These are phyloP conservation scores for Dictyostelium purpureum DNA, from an alignment of 78 protist genomes.

Conservation along the genomic window DNA sequence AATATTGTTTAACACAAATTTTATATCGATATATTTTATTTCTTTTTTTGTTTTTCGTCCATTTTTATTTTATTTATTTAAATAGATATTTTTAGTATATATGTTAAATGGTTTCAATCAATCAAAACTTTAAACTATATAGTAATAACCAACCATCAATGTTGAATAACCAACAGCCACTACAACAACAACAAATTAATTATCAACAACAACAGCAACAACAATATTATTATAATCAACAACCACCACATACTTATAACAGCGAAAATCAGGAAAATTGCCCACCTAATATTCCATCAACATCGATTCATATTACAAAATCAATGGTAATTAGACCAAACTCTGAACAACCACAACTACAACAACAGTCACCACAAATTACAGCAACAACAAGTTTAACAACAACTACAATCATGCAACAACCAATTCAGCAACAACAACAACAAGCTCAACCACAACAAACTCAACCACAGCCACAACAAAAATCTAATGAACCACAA, in stretches of 20 bases:
- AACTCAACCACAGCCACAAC: conserved; percentile 23
- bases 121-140: conserved; percentile 5
- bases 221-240: not conserved
- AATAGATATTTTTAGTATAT: too few species aligned
- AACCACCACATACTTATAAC: not conserved
- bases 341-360: not conserved
- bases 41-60: not conserved
- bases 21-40: not conserved
- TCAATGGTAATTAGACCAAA: conserved; percentile 63
- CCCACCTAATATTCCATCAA: not conserved
- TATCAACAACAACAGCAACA: not conserved
- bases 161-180: not conserved
- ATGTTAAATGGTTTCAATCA: not conserved
- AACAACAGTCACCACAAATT: not conserved
- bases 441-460: not conserved
- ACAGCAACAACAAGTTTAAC: not conserved
- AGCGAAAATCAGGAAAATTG: conserved; percentile 4
- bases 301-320: conserved; percentile 30
- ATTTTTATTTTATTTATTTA: too few species aligned
- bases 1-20: too few species aligned
- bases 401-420: not conserved
- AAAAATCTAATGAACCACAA: not conserved
- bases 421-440: not conserved
- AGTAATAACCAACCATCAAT: too few species aligned
- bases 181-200: not conserved